phyloP scores from a whole-genome alignment of 805 yeast genomes.

The Starmerella gropengiesseri region DNA sequence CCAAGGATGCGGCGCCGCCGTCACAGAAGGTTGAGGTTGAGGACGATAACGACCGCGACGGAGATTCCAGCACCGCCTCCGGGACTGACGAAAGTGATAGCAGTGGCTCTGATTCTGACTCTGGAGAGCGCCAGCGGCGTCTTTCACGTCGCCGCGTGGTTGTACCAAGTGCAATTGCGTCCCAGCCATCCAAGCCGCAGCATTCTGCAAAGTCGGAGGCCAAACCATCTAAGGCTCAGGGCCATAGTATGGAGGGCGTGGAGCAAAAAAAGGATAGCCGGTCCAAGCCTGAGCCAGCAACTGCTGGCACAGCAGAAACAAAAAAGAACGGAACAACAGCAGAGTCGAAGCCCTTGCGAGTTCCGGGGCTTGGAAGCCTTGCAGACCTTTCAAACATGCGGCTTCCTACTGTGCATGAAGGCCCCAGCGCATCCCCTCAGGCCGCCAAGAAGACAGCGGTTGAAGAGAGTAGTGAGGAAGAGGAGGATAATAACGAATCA shows the following conservation, averaged over 20 bases:
- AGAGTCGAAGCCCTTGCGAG: too few relatives aligned
- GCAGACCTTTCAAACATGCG: constrained; percentile 4
- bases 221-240: too few relatives aligned
- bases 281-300: background rate
- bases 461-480: constrained; percentile 12
- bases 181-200: too few relatives aligned
- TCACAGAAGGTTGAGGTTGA: background rate
- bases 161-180: background rate
- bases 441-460: background rate
- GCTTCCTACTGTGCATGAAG: background rate
- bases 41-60: background rate
- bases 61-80: background rate
- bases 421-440: background rate
- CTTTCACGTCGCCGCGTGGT: constrained; percentile 2
- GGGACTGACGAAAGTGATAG: background rate
- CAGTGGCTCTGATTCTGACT: constrained; percentile 5
- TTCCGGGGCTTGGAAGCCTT: constrained; percentile 3
- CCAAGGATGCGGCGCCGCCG: background rate
- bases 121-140: constrained; percentile 5
- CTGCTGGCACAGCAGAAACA: background rate
- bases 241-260: too few relatives aligned
- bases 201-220: too few relatives aligned
- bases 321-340: too few relatives aligned
- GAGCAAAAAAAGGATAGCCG: too few relatives aligned
- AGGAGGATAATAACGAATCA: constrained; percentile 1